Evolutionary conservation across 176 grass and related monocot genomes (phyloP), one percentile per base, ranked within the genome.

Genomic region (Carex scoparia): DNA sequence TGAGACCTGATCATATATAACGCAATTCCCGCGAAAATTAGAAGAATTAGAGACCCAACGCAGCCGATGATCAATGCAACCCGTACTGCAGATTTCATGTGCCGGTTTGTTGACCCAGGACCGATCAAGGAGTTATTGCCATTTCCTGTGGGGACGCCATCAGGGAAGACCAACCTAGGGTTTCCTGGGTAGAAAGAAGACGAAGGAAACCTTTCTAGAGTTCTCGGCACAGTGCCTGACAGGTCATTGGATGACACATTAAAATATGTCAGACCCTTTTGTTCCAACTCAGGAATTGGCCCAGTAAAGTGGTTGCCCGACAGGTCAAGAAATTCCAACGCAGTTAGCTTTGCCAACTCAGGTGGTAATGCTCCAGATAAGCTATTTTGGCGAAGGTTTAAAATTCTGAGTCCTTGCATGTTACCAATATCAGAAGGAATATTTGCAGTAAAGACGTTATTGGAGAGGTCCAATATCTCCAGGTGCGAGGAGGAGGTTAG

Each of bases 131-230:
- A 56, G 73, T 69, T 71, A 64, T 62, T 87, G 86, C 48, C 65
- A 62, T 82, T 89, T 90, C 38, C 84, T 89, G 88, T 19, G 82
- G 91, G 88, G 71, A 94, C 87, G 44, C 88, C 88, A 85, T 88
- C 87, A 53, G 93, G 93, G 79, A 92, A 94, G 73, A 92, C 87
- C 86, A 99, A 80, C 32, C 88, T 64, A 38, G 88, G 80, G 49
- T 99, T 95, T 89, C 93, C 97, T 57, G 93, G 97, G 86, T 68
- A 85, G 89, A 95, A 99, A 88, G 91, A 96, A 74, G 88, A 88
- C 58, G 66, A 11, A 61, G 93, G 93, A 16, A 99, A 99, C 79
- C 80, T 95, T 79, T 94, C 88, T 70, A 96, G 86, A 87, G 85
- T 94, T 91, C 86, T 91, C 23, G 93, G 97, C 81, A 95, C 84